Conservation (phyloP, 2,329 filamentous ascomycete genomes). For the Elsinoe fawcettii region DNA sequence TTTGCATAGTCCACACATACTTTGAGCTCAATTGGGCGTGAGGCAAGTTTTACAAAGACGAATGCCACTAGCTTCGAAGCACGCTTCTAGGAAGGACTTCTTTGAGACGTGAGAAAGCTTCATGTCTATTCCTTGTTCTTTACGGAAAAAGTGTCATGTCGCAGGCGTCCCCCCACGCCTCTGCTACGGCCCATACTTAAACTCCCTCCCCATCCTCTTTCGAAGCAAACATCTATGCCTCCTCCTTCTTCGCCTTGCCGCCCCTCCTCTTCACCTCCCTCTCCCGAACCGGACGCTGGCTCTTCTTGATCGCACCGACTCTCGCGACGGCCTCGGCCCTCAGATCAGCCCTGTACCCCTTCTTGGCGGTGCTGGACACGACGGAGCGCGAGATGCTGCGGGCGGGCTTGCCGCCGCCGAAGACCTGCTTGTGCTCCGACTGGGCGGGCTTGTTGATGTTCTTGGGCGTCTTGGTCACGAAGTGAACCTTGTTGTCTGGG, state of each 20-base stretch:
- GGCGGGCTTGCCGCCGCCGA: slow-evolving; percentile 63
- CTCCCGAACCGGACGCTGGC: slow-evolving; percentile 72
- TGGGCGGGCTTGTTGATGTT: slow-evolving; percentile 65
- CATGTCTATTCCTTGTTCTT: background rate
- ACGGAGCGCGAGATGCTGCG: slow-evolving; percentile 88
- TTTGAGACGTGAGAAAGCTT: background rate
- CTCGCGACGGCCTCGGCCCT: slow-evolving; percentile 65
- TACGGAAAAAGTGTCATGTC: background rate
- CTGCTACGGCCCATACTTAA: background rate
- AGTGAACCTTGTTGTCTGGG: slow-evolving; percentile 70
- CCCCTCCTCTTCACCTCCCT: slow-evolving; percentile 60
- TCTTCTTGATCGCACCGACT: slow-evolving; percentile 73
- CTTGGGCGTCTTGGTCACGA: slow-evolving; percentile 77
- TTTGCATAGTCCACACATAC: background rate
- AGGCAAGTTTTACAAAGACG: background rate
- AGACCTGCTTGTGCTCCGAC: slow-evolving; percentile 57
- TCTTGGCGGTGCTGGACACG: slow-evolving; percentile 73
- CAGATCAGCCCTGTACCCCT: slow-evolving; percentile 62
- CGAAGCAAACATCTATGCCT: background rate
- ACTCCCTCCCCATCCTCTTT: background rate
- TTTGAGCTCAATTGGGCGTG: background rate
- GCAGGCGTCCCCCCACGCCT: background rate
- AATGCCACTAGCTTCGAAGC: no score
- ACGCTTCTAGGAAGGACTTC: no score
- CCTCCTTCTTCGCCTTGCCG: slow-evolving; percentile 65